These are phyloP conservation scores for Euphorbia peplus DNA, from an alignment of 345 rosid genomes.

Conservation along the genomic window DNA sequence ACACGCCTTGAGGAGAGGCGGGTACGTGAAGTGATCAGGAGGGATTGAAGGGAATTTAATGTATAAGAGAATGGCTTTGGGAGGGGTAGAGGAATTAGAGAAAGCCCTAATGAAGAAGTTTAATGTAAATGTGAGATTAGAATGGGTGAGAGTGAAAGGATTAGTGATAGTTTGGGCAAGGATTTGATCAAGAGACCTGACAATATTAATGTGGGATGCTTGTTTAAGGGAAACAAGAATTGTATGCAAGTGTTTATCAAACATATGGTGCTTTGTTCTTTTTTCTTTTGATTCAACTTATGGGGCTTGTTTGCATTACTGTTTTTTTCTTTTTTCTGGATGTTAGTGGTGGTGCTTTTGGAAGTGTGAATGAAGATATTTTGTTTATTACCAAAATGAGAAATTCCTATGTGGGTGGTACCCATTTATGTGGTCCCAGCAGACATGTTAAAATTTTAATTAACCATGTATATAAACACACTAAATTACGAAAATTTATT, in stretches of 20 bases:
- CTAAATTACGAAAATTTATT: too few species aligned
- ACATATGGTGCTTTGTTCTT: neutral
- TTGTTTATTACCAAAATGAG: too few species aligned
- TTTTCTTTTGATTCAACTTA: too few species aligned
- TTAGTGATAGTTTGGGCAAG: slow-evolving; percentile 23
- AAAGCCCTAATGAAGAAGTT: slow-evolving; percentile 28
- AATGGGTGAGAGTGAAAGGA: slow-evolving; percentile 6
- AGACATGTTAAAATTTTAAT: too few species aligned
- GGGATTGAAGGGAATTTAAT: neutral
- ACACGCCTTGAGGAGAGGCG: slow-evolving; percentile 23
- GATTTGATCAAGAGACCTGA: slow-evolving; percentile 17
- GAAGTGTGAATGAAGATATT: too few species aligned
- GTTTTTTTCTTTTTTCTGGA: too few species aligned
- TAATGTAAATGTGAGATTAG: slow-evolving; percentile 16
- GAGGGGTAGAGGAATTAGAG: slow-evolving; percentile 18
- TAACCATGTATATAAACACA: too few species aligned
- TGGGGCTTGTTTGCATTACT: too few species aligned
- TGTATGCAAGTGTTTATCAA: slow-evolving; percentile 3
- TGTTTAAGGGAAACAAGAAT: slow-evolving; percentile 4
- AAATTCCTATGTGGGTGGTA: too few species aligned
- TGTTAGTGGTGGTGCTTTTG: too few species aligned
- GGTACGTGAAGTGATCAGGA: slow-evolving; percentile 26
- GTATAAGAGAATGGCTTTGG: slow-evolving; percentile 19
- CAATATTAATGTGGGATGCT: neutral
- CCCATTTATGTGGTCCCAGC: too few species aligned